phyloP scores from a whole-genome alignment of 176 grass and related monocot species.

The Carex cristatella region DNA sequence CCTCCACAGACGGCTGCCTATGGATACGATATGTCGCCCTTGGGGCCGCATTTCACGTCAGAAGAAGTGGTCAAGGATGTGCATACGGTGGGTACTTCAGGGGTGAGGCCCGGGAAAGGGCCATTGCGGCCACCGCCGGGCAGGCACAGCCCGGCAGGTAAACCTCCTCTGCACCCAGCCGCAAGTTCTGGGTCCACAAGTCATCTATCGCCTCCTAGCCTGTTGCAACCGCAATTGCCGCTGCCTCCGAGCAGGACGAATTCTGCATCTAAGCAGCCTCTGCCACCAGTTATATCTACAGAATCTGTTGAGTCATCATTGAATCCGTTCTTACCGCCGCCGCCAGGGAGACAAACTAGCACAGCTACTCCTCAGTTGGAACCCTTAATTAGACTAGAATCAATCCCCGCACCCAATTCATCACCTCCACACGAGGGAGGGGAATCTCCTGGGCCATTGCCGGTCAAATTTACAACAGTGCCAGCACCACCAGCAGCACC shows the following conservation, averaged over 20 bases:
- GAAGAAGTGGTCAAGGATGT: slow-evolving; percentile 22
- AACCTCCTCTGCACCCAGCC: background rate
- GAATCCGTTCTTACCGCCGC: background rate
- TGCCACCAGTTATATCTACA: background rate
- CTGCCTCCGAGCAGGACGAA: slow-evolving; percentile 7
- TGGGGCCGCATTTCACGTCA: background rate
- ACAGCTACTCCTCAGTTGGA: background rate
- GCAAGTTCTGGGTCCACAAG: background rate
- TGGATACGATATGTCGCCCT: background rate
- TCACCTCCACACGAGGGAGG: background rate
- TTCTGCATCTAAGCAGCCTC: background rate
- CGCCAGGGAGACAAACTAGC: background rate
- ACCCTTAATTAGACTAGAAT: background rate
- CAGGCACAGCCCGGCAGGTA: background rate
- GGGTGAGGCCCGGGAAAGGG: background rate
- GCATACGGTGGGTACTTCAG: slow-evolving; percentile 38
- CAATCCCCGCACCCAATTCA: background rate
- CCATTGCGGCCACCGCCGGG: slow-evolving; percentile 5
- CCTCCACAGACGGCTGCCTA: background rate
- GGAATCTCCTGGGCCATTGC: slow-evolving; percentile 19
- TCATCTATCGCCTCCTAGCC: background rate
- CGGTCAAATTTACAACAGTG: slow-evolving; percentile 1
- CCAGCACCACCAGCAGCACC: slow-evolving; percentile 12
- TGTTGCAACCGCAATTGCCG: slow-evolving; percentile 3
- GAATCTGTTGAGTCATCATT: slow-evolving; percentile 1